Conservation (phyloP, 208 protist species). For the Leptomonas pyrrhocoris region DNA sequence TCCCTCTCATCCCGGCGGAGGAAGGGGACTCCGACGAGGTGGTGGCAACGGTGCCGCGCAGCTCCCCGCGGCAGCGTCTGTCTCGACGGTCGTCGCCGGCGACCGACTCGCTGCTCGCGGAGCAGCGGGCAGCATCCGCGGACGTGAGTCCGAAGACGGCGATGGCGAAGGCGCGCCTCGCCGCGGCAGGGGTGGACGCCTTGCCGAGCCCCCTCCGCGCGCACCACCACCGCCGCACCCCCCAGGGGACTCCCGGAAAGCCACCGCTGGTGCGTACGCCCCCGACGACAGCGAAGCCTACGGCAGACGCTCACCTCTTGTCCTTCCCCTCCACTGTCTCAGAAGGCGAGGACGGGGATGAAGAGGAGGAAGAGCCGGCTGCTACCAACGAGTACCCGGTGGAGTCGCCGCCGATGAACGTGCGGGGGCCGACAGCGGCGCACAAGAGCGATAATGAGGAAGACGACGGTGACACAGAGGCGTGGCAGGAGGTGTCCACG, state of each 20-base stretch:
- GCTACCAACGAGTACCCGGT: background rate
- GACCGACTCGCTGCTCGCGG: background rate
- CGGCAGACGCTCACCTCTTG: background rate
- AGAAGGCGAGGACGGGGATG: background rate
- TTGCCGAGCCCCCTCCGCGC: conserved; percentile 1
- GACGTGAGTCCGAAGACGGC: background rate
- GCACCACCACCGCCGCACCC: conserved; percentile 1
- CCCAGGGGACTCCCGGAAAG: conserved; percentile 5
- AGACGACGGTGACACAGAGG: no score
- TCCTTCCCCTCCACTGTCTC: background rate
- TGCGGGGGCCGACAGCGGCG: background rate
- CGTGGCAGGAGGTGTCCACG: background rate
- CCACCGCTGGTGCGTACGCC: conserved; percentile 9
- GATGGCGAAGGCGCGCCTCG: background rate
- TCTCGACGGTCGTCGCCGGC: conserved; percentile 1
- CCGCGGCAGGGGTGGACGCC: background rate
- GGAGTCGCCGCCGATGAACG: background rate
- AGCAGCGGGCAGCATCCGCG: background rate
- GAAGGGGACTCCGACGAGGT: background rate
- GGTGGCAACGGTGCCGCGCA: background rate
- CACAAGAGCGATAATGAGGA: background rate
- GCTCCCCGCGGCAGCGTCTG: background rate
- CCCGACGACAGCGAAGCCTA: background rate
- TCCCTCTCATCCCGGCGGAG: conserved; percentile 14
- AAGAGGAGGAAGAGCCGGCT: background rate